A percentile compares a stretch with the other conserved stretches of the same genome.
Conservation (phyloP, 331 rosid species). For the Spiraea crenata region DNA sequence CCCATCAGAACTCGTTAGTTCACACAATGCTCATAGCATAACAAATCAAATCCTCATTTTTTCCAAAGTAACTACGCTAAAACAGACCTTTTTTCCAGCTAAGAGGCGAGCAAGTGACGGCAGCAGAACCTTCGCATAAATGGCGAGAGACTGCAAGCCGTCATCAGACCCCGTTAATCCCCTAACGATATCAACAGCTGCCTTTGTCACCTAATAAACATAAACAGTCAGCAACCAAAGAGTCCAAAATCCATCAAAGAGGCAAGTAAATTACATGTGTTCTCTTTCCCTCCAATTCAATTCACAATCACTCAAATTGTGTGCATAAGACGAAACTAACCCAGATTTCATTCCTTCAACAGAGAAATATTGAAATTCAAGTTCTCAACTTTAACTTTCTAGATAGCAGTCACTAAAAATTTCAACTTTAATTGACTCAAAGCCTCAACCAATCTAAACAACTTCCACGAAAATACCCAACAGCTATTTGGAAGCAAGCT, state of each 20-base stretch:
- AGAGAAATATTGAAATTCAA: too few relatives aligned
- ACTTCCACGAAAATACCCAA: background rate
- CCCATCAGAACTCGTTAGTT: background rate
- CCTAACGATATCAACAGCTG: conserved; percentile 83
- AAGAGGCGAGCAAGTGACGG: conserved; percentile 67
- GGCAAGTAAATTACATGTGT: background rate
- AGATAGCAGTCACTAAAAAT: background rate
- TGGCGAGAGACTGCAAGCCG: conserved; percentile 71
- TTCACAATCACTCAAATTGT: too few relatives aligned
- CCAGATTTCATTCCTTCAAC: too few relatives aligned
- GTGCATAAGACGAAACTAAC: background rate
- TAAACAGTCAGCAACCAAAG: background rate
- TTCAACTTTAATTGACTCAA: background rate
- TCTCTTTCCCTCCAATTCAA: background rate
- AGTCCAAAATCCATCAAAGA: background rate
- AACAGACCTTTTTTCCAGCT: conserved; percentile 51
- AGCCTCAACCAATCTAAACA: background rate
- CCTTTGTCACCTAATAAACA: conserved; percentile 54
- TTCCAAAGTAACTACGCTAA: background rate
- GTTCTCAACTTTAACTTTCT: too few relatives aligned
- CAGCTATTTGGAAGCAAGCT: too few relatives aligned
- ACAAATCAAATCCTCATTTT: background rate
- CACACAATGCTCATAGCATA: background rate
- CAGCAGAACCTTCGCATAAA: conserved; percentile 37
- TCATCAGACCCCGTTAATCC: conserved; percentile 89